Conservation (phyloP, 192 early-diverging fungal genomes). For the Mortierella alpina region DNA sequence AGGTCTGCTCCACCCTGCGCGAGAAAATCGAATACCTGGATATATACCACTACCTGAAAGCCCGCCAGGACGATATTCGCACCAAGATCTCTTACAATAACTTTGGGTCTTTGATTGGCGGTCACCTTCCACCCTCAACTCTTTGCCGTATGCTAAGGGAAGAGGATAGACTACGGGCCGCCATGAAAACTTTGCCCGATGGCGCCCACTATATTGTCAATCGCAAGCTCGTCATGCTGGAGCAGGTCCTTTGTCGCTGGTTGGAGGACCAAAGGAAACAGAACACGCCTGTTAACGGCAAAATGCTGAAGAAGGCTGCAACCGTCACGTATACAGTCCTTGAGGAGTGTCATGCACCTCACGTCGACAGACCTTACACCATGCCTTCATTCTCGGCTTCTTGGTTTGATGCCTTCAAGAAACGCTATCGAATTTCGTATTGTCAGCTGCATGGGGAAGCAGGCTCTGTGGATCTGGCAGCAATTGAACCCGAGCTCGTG, state of each 20-base stretch:
- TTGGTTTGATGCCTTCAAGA: slow-evolving; percentile 11
- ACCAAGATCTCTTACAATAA: neutral
- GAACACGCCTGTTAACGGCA: neutral
- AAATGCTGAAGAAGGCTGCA: neutral
- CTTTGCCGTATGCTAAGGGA: neutral
- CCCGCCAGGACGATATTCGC: neutral
- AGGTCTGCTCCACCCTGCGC: neutral
- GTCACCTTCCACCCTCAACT: neutral
- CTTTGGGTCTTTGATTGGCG: slow-evolving; percentile 9
- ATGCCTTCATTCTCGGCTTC: slow-evolving; percentile 2
- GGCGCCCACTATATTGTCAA: slow-evolving; percentile 4
- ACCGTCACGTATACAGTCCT: neutral
- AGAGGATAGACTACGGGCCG: neutral
- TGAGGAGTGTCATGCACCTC: neutral
- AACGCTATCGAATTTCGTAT: slow-evolving; percentile 1
- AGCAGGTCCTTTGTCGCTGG: slow-evolving; percentile 1
- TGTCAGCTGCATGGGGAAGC: slow-evolving; percentile 11
- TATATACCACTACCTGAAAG: slow-evolving; percentile 8
- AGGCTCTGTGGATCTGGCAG: slow-evolving; percentile 6
- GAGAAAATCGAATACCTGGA: slow-evolving; percentile 11
- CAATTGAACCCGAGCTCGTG: slow-evolving; percentile 5
- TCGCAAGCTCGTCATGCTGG: neutral
- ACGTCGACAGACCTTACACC: too few species aligned
- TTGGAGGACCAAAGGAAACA: slow-evolving; percentile 2
- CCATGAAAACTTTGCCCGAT: neutral